Conservation (phyloP, 306 rosid species). For the Leucaena leucocephala region DNA sequence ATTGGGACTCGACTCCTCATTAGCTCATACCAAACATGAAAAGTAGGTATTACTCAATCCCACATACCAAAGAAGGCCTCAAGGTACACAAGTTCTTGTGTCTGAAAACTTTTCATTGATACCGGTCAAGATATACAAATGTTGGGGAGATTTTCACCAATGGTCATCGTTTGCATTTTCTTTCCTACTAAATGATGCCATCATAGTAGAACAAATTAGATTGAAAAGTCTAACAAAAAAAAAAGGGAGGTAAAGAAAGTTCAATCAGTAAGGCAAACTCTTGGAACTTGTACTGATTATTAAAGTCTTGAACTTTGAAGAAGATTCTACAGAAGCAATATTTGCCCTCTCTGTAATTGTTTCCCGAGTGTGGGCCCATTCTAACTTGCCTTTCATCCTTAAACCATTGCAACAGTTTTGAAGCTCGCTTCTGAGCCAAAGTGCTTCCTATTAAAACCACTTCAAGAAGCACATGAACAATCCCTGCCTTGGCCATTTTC, state of each 20-base stretch:
- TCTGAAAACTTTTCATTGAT: neutral
- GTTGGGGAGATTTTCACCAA: neutral
- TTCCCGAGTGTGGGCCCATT: conserved; percentile 75
- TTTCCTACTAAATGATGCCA: neutral
- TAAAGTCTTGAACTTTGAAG: conserved; percentile 50
- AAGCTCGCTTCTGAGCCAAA: conserved; percentile 68
- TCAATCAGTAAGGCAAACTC: conserved; percentile 58
- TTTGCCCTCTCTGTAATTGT: conserved; percentile 62
- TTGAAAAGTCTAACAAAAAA: neutral
- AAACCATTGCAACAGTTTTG: conserved; percentile 66
- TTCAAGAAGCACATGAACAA: conserved; percentile 59
- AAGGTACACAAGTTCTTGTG: neutral
- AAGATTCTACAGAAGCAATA: conserved; percentile 35
- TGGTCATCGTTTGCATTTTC: neutral
- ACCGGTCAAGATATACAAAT: neutral
- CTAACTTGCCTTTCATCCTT: conserved; percentile 58
- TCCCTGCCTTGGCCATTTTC: conserved; percentile 60
- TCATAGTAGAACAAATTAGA: too few relatives aligned
- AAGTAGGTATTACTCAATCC: too few relatives aligned
- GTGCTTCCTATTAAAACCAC: conserved; percentile 67
- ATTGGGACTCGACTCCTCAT: too few relatives aligned
- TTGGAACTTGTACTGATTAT: conserved; percentile 71
- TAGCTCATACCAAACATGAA: too few relatives aligned
- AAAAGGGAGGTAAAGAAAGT: neutral
- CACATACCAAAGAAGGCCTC: neutral